These are phyloP conservation scores for Myriosclerotinia scirpicola DNA, from an alignment of 2,329 filamentous ascomycete species.

Conservation along the genomic window DNA sequence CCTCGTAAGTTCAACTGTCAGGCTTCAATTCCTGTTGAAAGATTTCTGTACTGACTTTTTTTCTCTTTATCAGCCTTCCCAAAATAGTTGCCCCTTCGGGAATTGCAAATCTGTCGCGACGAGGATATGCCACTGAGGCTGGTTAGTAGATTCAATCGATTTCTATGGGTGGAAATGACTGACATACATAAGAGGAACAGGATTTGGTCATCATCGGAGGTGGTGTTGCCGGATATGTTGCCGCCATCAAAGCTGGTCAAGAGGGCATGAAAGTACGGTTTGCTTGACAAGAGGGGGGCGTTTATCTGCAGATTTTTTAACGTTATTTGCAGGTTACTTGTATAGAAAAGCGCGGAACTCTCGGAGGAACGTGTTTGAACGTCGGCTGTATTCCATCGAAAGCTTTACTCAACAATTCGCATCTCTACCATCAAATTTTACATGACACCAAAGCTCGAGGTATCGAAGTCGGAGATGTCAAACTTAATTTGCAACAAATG, in stretches of 20 bases:
- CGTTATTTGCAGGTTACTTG: slow-evolving; percentile 70
- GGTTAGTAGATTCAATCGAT: slow-evolving; percentile 39
- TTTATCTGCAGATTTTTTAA: slow-evolving; percentile 28
- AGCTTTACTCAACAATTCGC: slow-evolving; percentile 98
- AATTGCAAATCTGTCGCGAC: slow-evolving; percentile 56
- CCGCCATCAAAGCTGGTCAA: slow-evolving; percentile 98
- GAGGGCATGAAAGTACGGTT: slow-evolving; percentile 83
- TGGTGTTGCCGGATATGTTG: slow-evolving; percentile 97
- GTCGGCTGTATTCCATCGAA: slow-evolving; percentile 99
- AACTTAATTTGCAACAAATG: slow-evolving; percentile 90
- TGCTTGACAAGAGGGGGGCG: slow-evolving; percentile 18
- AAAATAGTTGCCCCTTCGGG: slow-evolving; percentile 48
- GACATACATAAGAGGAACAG: slow-evolving; percentile 77
- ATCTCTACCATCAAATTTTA: slow-evolving; percentile 94
- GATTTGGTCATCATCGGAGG: slow-evolving; percentile 97
- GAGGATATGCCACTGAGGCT: slow-evolving; percentile 56
- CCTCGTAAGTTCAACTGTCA: slow-evolving; percentile 48
- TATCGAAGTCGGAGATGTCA: slow-evolving; percentile 96
- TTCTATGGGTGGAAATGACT: slow-evolving; percentile 53
- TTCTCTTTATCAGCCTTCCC: slow-evolving; percentile 48
- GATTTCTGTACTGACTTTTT: slow-evolving; percentile 22
- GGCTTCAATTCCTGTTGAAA: slow-evolving; percentile 22
- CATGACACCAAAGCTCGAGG: slow-evolving; percentile 97
- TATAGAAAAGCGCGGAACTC: slow-evolving; percentile 94
- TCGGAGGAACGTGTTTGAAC: slow-evolving; percentile 97